Evolutionary conservation across 164 flowering plant genomes (phyloP), one percentile per base, ranked within the genome.

Genomic region (Macadamia tetraphylla): DNA sequence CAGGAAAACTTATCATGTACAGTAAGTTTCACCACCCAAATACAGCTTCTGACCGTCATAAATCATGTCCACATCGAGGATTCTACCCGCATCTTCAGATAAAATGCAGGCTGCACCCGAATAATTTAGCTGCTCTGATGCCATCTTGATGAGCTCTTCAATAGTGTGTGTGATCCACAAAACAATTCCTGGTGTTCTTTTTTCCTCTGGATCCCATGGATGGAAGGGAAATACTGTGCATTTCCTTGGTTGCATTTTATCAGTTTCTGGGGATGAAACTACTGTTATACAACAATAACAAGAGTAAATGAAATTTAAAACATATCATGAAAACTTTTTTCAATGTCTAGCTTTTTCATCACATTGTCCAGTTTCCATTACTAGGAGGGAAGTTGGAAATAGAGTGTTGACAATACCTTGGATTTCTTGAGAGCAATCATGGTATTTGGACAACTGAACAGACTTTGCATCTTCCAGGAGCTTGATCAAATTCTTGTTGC

Each of bases 171-270:
- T 91, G 0, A 90, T 77, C 94, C 96, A 89, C 63, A 90, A 58
- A 53, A 87, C 85, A 15, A 94, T 66, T 35, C 98, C 97, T 12
- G 67, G 79, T 71, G 60, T 83, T 76, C 83, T 85, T 12, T 75
- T 40, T 57, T 85, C 92, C 63, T 78, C 73, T 0, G 84, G 72
- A 35, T 79, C 88, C 88, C 85, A 81, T 52, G 98, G 98, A 62
- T 91, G 92, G 81, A 82, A 87, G n/a, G 97, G 96, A 63, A 82
- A 88, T 6, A 94, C 88, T 0, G 95, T 90, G 74, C 98, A 91
- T 74, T 87, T 88, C 75, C 68, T 83, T 43, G 63, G 69, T n/a
- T 67, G 75, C 61, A 29, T 69, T 71, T 77, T 82, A 66, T 85
- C 88, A 81, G 81, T 35, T 35, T 60, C 63, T 49, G 40, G 11